phyloP scores from a whole-genome alignment of 176 grass and related monocot species.

The Canna indica region DNA sequence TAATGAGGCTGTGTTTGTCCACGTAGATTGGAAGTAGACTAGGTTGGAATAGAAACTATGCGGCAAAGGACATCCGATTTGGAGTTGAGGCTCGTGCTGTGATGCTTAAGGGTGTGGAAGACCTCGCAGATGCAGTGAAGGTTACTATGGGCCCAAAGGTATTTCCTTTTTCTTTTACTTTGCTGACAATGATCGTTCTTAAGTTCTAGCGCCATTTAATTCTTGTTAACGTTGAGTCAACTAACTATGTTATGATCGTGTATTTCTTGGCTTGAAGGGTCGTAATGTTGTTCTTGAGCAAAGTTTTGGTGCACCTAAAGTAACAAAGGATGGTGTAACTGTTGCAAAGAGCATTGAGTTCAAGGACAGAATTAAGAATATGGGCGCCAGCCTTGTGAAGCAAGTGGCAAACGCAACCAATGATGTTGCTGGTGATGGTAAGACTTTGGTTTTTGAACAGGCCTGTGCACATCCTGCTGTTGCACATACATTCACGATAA shows the following conservation, averaged over 20 bases:
- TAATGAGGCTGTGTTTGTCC: conserved; percentile 10
- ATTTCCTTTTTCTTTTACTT: background rate
- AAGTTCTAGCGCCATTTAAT: background rate
- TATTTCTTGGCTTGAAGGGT: conserved; percentile 33
- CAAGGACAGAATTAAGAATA: conserved; percentile 79
- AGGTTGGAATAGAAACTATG: conserved; percentile 89
- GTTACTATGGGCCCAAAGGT: conserved; percentile 99
- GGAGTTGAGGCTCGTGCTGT: conserved; percentile 87
- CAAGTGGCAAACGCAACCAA: conserved; percentile 98
- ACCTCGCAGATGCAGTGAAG: conserved; percentile 90
- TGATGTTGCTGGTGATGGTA: conserved; percentile 93
- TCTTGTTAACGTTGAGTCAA: background rate
- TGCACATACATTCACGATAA: too few relatives aligned
- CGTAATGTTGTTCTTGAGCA: conserved; percentile 88
- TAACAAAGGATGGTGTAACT: conserved; percentile 93
- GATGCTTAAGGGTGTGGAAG: conserved; percentile 91
- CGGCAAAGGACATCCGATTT: conserved; percentile 92
- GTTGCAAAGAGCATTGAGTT: conserved; percentile 99
- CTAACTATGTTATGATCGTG: background rate
- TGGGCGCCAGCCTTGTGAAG: conserved; percentile 94
- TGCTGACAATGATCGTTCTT: background rate
- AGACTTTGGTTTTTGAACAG: conserved; percentile 2
- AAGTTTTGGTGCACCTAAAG: conserved; percentile 96
- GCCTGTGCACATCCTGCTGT: too few relatives aligned
- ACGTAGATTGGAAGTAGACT: conserved; percentile 73